A percentile compares a stretch with the other conserved stretches of the same genome.
phyloP scores from a whole-genome alignment of 768 basidiomycete species.

The Termitomyces sp. region DNA sequence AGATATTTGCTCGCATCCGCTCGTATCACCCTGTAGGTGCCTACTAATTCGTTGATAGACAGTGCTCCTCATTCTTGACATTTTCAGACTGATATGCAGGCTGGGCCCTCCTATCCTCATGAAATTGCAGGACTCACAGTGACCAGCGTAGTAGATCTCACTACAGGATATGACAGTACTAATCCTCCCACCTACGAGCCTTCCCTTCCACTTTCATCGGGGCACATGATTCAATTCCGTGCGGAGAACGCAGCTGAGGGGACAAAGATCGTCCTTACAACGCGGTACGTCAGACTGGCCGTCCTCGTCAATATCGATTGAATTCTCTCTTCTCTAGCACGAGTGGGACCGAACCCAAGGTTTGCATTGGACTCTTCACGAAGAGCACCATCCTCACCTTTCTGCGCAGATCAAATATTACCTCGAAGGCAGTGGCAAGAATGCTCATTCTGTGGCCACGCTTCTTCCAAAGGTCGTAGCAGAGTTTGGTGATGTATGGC shows the following conservation, averaged over 20 bases:
- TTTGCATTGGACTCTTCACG: not conserved
- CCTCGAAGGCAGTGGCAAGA: constrained; percentile 71
- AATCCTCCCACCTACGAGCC: constrained; percentile 68
- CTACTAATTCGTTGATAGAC: constrained; percentile 7
- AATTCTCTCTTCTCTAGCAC: constrained; percentile 41
- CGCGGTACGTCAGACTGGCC: constrained; percentile 44
- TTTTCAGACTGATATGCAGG: constrained; percentile 12
- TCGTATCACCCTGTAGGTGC: constrained; percentile 42
- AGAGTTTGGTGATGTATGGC: constrained; percentile 66
- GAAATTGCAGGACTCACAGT: constrained; percentile 61
- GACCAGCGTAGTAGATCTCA: constrained; percentile 70
- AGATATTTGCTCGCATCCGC: constrained; percentile 68
- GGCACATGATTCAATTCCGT: constrained; percentile 85
- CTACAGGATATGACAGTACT: constrained; percentile 71
- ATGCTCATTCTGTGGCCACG: constrained; percentile 43
- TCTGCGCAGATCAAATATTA: constrained; percentile 81
- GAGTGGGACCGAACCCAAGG: constrained; percentile 91
- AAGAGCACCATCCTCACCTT: constrained; percentile 14
- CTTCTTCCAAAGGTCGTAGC: constrained; percentile 56
- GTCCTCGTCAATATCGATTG: not conserved
- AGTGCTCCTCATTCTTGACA: not conserved
- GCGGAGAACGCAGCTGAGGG: constrained; percentile 41
- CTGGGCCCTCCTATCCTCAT: constrained; percentile 51
- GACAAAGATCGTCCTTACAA: constrained; percentile 63
- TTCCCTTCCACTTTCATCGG: constrained; percentile 65